Base-by-base conservation (phyloP, 306 rosid species). In the Casuarina glauca region DNA sequence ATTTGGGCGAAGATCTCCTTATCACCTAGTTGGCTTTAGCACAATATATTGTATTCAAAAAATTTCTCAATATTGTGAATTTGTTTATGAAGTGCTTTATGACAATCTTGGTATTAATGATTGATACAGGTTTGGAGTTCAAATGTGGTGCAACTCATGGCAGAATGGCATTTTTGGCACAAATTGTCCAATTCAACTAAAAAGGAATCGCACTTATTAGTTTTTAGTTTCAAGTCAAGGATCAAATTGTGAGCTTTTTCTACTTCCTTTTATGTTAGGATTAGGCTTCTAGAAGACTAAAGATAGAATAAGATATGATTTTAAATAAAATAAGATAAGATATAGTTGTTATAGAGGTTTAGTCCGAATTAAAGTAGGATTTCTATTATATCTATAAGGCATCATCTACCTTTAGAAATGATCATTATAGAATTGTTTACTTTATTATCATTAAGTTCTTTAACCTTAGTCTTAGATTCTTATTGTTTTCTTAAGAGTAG, bases 171-270 rank as follows among this genome's bases (percentile, higher is more conserved):
- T 92, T 80, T 84, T 84, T 63, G 97, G 97, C 5, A 90, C 97
- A 5, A 94, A 94, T 70, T 94, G 98, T 81, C 98, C 97, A 53
- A 90, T 94, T 82, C 98, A 96, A 52, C 76, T 94, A 2, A 80
- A 82, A 8, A 88, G 93, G 96, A 94, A 94, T 77, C 92, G 97
- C 97, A 94, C 97, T 17, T 92, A 92, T 62, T 80, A 83, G 57
- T 94, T 94, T 83, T 62, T 80, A 83, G 57, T 94, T 94, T 83
- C 98, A 94, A 83, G 97, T 90, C 57, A 94, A 94, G 89, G 98
- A 92, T 86, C 98, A 94, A 85, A 90, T 94, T 61, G 98, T 97
- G 70, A 94, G 98, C 81, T 94, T 83, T 87, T 94, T 84, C 84
- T 94, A 92, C 83, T 92, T 81, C 83, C 98, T 97, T 63, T 89